phyloP scores from a whole-genome alignment of 345 rosid species.

The Acer campestre region DNA sequence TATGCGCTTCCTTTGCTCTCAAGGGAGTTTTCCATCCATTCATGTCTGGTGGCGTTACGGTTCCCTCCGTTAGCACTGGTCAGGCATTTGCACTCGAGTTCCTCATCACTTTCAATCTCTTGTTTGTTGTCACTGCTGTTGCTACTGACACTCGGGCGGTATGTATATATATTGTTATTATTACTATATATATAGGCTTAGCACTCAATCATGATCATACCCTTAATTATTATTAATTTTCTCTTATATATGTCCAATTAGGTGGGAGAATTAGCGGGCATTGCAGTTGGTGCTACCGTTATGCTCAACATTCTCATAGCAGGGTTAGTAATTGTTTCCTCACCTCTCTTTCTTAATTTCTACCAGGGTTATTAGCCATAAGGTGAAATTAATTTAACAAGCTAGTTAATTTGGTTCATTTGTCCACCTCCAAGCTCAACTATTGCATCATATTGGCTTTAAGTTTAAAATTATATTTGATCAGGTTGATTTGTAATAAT shows the following conservation, averaged over 20 bases:
- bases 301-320: constrained; percentile 93
- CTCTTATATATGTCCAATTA: constrained; percentile 18
- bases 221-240: too few species aligned
- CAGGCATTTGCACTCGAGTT: constrained; percentile 98
- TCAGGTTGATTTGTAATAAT: too few species aligned
- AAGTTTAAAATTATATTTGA: too few species aligned
- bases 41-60: constrained; percentile 96
- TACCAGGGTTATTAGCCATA: not conserved
- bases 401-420: not conserved
- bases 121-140: constrained; percentile 92
- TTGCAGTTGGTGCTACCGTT: constrained; percentile 98
- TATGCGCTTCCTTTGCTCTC: constrained; percentile 92
- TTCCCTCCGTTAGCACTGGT: constrained; percentile 72
- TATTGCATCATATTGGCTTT: too few species aligned
- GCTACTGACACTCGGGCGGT: constrained; percentile 99
- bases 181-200: too few species aligned
- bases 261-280: constrained; percentile 98
- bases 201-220: not conserved
- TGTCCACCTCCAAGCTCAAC: not conserved
- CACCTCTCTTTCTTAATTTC: not conserved
- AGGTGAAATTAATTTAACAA: not conserved
- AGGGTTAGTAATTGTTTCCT: constrained; percentile 46
- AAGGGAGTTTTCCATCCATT: constrained; percentile 83
- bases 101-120: constrained; percentile 82
- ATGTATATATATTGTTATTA: constrained; percentile 16